Evolutionary conservation across 2,329 filamentous ascomycete genomes (phyloP).

Genomic region (Rhynchosporium graminicola): DNA sequence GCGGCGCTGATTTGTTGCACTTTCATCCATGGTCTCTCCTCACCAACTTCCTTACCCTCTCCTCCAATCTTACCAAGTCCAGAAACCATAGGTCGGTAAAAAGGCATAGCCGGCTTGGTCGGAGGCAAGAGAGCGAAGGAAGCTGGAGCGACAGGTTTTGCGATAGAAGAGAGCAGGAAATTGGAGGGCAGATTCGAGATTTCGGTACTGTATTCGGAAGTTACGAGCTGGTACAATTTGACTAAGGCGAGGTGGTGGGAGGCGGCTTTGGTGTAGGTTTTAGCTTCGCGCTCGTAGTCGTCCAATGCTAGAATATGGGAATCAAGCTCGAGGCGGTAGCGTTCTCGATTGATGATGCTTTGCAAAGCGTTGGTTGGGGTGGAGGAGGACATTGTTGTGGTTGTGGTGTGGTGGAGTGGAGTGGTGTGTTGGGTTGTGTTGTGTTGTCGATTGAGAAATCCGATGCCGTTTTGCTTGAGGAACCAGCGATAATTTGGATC

Average conservation of each 20-base stretch:
- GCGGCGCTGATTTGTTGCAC: background rate
- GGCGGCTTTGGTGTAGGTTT: background rate
- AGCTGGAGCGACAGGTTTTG: background rate
- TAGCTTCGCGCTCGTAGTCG: background rate
- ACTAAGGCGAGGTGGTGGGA: background rate
- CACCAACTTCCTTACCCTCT: background rate
- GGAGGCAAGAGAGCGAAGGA: background rate
- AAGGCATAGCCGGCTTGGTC: background rate
- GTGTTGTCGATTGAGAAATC: background rate
- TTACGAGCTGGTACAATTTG: background rate
- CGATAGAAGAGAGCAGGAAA: background rate
- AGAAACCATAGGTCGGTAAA: background rate
- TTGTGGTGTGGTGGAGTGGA: background rate
- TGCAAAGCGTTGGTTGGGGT: background rate
- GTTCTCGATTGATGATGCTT: conserved; percentile 3
- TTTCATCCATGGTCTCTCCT: background rate
- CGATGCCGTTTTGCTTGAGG: background rate
- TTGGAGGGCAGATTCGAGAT: background rate
- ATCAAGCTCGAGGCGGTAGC: background rate
- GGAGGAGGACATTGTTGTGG: background rate
- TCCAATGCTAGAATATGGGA: background rate
- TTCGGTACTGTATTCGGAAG: background rate
- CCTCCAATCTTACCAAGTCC: background rate
- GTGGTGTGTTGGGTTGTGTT: background rate
- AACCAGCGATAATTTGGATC: background rate